Base-by-base conservation (phyloP, 371 early-diverging fungal species). In the Circinella umbellata region DNA sequence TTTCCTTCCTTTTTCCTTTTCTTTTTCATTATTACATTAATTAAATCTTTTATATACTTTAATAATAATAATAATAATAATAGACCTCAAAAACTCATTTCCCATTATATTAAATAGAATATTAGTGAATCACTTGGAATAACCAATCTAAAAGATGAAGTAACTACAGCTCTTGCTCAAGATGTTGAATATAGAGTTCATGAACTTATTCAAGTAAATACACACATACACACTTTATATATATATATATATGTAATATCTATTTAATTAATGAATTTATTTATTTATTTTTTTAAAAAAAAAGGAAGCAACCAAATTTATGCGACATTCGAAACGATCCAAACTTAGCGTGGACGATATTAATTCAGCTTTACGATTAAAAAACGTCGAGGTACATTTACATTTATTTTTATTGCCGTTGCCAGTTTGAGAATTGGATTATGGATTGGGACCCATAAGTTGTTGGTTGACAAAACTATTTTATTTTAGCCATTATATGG, bases 401-500 rank as follows among this genome's bases (percentile, higher is more conserved):
- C n/a, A n/a, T n/a, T n/a, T n/a, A n/a, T n/a, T n/a, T n/a, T n/a
- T n/a, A n/a, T n/a, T n/a, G n/a, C n/a, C n/a, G n/a, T n/a, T n/a
- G n/a, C n/a, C n/a, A n/a, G n/a, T n/a, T n/a, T n/a, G n/a, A n/a
- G n/a, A n/a, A n/a, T n/a, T n/a, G n/a, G n/a, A n/a, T n/a, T n/a
- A n/a, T n/a, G n/a, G n/a, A n/a, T n/a, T n/a, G n/a, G n/a, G n/a
- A n/a, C n/a, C n/a, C n/a, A n/a, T n/a, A n/a, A n/a, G n/a, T n/a
- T n/a, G n/a, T n/a, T n/a, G n/a, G n/a, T n/a, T n/a, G n/a, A n/a
- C n/a, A n/a, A n/a, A n/a, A n/a, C n/a, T n/a, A n/a, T n/a, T n/a
- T n/a, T n/a, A n/a, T n/a, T n/a, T n/a, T n/a, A 15, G 92, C 99
- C 99, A 5, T 81, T 99, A 47, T 98, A 99, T 75, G 99, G 99